A percentile compares a stretch with the other conserved stretches of the same genome.
phyloP scores from a whole-genome alignment of 495 filamentous ascomycete species.

The Paragyromitra xinjiangensis region DNA sequence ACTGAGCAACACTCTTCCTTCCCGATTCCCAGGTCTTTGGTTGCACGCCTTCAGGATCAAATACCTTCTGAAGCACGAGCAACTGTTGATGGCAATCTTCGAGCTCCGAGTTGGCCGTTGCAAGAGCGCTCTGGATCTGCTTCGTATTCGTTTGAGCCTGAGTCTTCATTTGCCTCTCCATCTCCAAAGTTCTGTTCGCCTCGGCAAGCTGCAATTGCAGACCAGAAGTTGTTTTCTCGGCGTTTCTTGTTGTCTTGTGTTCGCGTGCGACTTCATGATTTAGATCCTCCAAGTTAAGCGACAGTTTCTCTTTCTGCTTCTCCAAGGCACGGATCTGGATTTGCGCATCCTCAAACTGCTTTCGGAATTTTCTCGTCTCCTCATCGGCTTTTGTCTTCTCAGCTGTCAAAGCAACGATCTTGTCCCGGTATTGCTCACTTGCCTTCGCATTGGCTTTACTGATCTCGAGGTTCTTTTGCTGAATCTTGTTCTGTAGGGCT shows the following conservation, averaged over 20 bases:
- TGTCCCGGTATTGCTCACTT: constrained; percentile 82
- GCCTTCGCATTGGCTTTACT: constrained; percentile 87
- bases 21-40: constrained; percentile 71
- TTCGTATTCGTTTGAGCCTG: constrained; percentile 89
- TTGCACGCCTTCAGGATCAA: constrained; percentile 77
- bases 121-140: constrained; percentile 78
- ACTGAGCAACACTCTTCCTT: constrained; percentile 64
- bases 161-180: constrained; percentile 82
- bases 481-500: constrained; percentile 92
- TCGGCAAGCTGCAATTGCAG: constrained; percentile 86
- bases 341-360: constrained; percentile 88
- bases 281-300: constrained; percentile 87
- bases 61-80: constrained; percentile 81
- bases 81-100: constrained; percentile 80
- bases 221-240: constrained; percentile 88
- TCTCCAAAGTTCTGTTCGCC: constrained; percentile 86
- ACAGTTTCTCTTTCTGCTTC: constrained; percentile 95
- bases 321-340: constrained; percentile 84
- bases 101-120: constrained; percentile 79
- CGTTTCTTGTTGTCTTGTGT: constrained; percentile 88
- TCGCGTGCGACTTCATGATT: constrained; percentile 92
- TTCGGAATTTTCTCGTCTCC: constrained; percentile 78
- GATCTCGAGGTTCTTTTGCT: constrained; percentile 97
- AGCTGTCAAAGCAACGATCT: constrained; percentile 76
- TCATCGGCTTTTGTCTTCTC: constrained; percentile 88